These are phyloP conservation scores for Aspergillus nomiae DNA, from an alignment of 2,329 filamentous ascomycete genomes.

Conservation along the genomic window DNA sequence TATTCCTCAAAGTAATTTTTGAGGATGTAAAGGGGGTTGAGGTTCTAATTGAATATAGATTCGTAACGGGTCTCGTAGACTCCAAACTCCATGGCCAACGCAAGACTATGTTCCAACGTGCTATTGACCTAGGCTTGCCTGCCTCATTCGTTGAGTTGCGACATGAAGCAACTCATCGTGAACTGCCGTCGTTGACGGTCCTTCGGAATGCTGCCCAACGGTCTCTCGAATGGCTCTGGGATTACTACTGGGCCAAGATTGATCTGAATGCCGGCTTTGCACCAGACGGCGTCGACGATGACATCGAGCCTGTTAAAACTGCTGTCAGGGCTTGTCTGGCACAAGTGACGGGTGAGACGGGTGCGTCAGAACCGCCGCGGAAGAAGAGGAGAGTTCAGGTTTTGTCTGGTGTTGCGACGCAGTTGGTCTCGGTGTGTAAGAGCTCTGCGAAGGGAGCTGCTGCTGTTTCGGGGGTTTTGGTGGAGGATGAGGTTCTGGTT, in stretches of 20 bases:
- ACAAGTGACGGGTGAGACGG: constrained; percentile 13
- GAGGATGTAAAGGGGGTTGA: background rate
- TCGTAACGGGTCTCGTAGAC: constrained; percentile 49
- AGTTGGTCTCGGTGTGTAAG: constrained; percentile 33
- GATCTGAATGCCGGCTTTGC: constrained; percentile 30
- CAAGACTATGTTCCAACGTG: constrained; percentile 49
- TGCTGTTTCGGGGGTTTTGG: constrained; percentile 27
- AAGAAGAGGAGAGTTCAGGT: constrained; percentile 34
- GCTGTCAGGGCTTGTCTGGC: constrained; percentile 23
- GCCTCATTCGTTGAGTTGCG: constrained; percentile 84
- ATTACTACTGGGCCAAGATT: constrained; percentile 74
- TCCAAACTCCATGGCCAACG: constrained; percentile 44
- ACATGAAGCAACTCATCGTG: constrained; percentile 88
- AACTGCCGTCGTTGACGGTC: constrained; percentile 74
- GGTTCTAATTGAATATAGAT: constrained; percentile 29
- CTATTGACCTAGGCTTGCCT: constrained; percentile 43
- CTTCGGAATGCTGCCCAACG: constrained; percentile 69
- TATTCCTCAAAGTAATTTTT: no score
- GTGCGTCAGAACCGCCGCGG: constrained; percentile 19
- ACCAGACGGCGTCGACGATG: constrained; percentile 11
- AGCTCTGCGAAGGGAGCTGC: constrained; percentile 17
- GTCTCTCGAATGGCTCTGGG: constrained; percentile 83
- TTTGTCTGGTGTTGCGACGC: constrained; percentile 22
- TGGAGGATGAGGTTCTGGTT: constrained; percentile 31
- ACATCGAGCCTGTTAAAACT: constrained; percentile 18